These are phyloP conservation scores for Pyrenophora tritici-repentis DNA, from an alignment of 2,329 filamentous ascomycete genomes.

Conservation along the genomic window DNA sequence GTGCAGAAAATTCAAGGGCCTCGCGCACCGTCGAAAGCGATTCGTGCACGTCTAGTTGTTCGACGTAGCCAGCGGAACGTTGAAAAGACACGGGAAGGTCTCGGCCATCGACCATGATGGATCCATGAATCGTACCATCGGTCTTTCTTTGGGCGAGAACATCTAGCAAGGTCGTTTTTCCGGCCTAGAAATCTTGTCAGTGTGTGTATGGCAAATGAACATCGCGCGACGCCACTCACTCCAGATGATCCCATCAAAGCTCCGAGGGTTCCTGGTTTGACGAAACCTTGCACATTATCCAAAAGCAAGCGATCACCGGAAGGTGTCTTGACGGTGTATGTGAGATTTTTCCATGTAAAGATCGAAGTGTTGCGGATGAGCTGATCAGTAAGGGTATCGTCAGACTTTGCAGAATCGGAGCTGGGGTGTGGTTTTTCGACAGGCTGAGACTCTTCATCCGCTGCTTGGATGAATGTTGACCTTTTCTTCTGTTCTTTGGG, in stretches of 20 bases:
- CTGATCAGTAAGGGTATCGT: conserved; percentile 36
- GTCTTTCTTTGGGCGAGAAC: conserved; percentile 71
- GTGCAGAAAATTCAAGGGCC: conserved; percentile 63
- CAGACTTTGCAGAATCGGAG: neutral
- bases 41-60: conserved; percentile 65
- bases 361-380: conserved; percentile 67
- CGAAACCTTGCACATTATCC: conserved; percentile 57
- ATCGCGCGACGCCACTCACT: conserved; percentile 1
- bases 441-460: conserved; percentile 57
- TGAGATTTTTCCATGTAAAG: conserved; percentile 67
- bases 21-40: conserved; percentile 63
- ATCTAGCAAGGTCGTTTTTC: conserved; percentile 40
- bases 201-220: neutral
- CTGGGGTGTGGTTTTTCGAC: conserved; percentile 13
- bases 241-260: conserved; percentile 42
- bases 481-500: conserved; percentile 52
- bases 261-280: conserved; percentile 59
- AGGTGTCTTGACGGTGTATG: conserved; percentile 59
- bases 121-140: conserved; percentile 80
- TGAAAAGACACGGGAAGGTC: conserved; percentile 78
- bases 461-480: conserved; percentile 24
- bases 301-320: conserved; percentile 51
- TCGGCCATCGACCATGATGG: conserved; percentile 76
- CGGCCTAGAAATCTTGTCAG: conserved; percentile 16
- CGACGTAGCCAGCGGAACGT: conserved; percentile 65